phyloP scores from a whole-genome alignment of 1,284 basidiomycete species.

The Trichosporon asahii region DNA sequence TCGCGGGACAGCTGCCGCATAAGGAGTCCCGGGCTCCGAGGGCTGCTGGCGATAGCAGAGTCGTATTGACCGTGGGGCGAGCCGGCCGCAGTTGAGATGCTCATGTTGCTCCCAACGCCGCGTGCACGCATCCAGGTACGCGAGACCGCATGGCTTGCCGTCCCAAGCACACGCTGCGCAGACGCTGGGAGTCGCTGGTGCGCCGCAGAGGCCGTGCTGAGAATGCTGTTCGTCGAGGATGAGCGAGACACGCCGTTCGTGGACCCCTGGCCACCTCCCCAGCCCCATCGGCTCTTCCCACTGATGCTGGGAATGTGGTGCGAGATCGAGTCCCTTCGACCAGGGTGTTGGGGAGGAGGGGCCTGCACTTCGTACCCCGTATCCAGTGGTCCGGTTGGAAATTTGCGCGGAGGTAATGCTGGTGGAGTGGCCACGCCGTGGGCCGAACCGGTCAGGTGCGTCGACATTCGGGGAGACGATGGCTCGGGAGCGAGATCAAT shows the following conservation, averaged over 20 bases:
- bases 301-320: conserved; percentile 37
- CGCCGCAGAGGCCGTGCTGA: conserved; percentile 22
- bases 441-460: background rate
- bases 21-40: conserved; percentile 17
- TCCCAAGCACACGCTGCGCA: conserved; percentile 39
- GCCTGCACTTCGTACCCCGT: conserved; percentile 25
- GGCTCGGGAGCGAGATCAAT: conserved; percentile 30
- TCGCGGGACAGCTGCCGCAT: conserved; percentile 28
- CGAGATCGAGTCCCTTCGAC: conserved; percentile 28
- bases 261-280: conserved; percentile 11
- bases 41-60: conserved; percentile 15
- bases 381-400: conserved; percentile 28
- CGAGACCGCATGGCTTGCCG: conserved; percentile 44
- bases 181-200: conserved; percentile 37
- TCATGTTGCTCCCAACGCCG: conserved; percentile 43
- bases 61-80: conserved; percentile 4
- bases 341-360: conserved; percentile 27
- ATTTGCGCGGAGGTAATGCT: conserved; percentile 36
- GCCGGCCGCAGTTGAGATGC: conserved; percentile 27
- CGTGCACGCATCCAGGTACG: conserved; percentile 45
- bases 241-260: conserved; percentile 33
- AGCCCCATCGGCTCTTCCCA: conserved; percentile 38
- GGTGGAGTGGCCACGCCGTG: conserved; percentile 28
- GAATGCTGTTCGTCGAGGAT: conserved; percentile 37
- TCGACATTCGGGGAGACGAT: conserved; percentile 23